Evolutionary conservation across 2,329 filamentous ascomycete species (phyloP).

Genomic region (Zymoseptoria ardabiliae): DNA sequence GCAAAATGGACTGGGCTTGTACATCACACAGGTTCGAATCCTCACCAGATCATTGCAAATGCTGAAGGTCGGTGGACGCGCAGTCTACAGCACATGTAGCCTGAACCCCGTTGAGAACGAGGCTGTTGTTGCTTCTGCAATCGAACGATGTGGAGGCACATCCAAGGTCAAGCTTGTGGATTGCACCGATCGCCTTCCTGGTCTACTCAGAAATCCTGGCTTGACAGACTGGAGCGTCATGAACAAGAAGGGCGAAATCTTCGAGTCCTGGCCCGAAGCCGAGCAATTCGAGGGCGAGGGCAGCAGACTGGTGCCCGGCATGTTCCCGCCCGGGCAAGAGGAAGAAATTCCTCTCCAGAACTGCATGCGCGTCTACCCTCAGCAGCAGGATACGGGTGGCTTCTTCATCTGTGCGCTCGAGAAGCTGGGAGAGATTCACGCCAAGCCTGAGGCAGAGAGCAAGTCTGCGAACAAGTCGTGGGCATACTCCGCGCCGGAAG

Average conservation of each 20-base stretch:
- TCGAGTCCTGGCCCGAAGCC: constrained; percentile 68
- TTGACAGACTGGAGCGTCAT: constrained; percentile 83
- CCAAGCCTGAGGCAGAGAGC: constrained; percentile 58
- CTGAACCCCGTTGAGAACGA: constrained; percentile 99
- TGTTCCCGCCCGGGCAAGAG: constrained; percentile 65
- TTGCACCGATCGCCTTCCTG: constrained; percentile 68
- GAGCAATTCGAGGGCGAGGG: constrained; percentile 48
- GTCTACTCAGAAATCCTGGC: constrained; percentile 68
- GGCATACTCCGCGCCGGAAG: constrained; percentile 21
- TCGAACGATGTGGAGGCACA: constrained; percentile 79
- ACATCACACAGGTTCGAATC: constrained; percentile 81
- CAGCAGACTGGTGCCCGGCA: constrained; percentile 66
- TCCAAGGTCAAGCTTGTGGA: constrained; percentile 78
- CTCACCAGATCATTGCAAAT: constrained; percentile 88
- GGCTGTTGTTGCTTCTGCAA: constrained; percentile 78
- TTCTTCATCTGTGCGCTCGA: constrained; percentile 97
- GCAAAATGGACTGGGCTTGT: constrained; percentile 76
- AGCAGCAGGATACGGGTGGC: constrained; percentile 90
- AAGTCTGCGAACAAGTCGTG: constrained; percentile 34
- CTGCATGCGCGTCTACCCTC: constrained; percentile 90
- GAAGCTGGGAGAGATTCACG: constrained; percentile 80
- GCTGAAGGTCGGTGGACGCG: constrained; percentile 86
- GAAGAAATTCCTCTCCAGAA: constrained; percentile 69
- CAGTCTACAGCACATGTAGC: constrained; percentile 97
- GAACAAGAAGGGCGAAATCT: constrained; percentile 74